Evolutionary conservation across 495 filamentous ascomycete species (phyloP), one percentile per base, ranked within the genome.

Genomic region (Penicillium taxi): DNA sequence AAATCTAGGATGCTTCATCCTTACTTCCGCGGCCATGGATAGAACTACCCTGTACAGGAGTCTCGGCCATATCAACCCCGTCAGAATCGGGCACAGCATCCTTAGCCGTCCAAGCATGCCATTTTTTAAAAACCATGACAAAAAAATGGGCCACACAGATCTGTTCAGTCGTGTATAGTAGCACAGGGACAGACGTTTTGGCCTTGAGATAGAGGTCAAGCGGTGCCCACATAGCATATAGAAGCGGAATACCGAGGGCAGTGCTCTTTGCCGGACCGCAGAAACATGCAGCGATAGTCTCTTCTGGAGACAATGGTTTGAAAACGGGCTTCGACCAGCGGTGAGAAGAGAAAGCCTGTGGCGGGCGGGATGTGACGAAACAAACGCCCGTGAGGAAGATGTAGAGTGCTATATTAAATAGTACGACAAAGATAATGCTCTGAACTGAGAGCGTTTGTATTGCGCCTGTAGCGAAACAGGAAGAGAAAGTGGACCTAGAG

Each of bases 261-360:
- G 71, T 75, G 29, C 71, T 76, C 49, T 76, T 76, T 15, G 73
- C 71, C 1, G 73, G 71, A 1, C 67, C 72, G 39, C 73, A 76
- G 50, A 74, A 75, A 41, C 73, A 76, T 1, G 74, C 64, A 5
- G 71, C 71, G 39, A 75, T 64, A 1, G 72, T 65, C 33, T 73
- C 66, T 32, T 69, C 63, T 2, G 61, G 55, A 0, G 67, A 44
- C 45, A 74, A 62, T 26, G 47, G 58, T 36, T 48, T 57, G 23
- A 74, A 55, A 0, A 62, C 18, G 9, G 39, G 44, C 18, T 50
- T 44, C 1, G 43, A 44, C 47, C 55, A 56, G n/a, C 28, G 15
- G 3, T 40, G 35, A 11, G 43, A 44, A 2, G 23, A 35, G 5
- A 66, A 48, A 1, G 39, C 18, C 6, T 26, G 32, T 1, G 71